Conservation (phyloP, 257 asterid species). For the Fraxinus americana region DNA sequence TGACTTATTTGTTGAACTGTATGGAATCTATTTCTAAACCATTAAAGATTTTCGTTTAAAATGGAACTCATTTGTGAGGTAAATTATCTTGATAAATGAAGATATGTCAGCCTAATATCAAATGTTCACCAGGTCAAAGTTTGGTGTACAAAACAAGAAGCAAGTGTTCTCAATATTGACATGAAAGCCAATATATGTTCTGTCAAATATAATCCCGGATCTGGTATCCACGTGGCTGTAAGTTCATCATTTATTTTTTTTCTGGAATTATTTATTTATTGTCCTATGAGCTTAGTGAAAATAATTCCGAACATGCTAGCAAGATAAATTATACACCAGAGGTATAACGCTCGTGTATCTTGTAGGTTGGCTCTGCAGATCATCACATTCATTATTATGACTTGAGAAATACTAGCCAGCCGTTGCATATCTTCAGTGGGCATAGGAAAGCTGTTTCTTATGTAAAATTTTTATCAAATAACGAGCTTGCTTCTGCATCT, state of each 20-base stretch:
- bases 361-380: conserved; percentile 93
- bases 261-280: not conserved
- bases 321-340: conserved; percentile 12
- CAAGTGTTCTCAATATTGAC: conserved; percentile 78
- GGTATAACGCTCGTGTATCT: conserved; percentile 3
- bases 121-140: conserved; percentile 65
- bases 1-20: not conserved
- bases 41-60: not conserved
- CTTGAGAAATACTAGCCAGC: conserved; percentile 72
- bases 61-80: not conserved
- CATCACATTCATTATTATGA: conserved; percentile 85
- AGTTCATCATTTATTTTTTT: conserved; percentile 24
- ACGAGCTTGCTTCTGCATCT: conserved; percentile 90
- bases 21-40: not conserved
- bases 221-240: conserved; percentile 75
- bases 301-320: not conserved
- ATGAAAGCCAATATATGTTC: conserved; percentile 94
- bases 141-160: conserved; percentile 90
- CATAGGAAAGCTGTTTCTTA: conserved; percentile 88
- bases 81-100: not conserved
- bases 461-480: conserved; percentile 73
- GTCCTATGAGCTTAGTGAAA: not conserved
- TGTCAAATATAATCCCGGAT: conserved; percentile 89
- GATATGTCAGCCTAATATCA: conserved; percentile 18
- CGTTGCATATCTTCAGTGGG: conserved; percentile 68